Base-by-base conservation (phyloP, 768 basidiomycete genomes). In the Glaciozyma martinii region DNA sequence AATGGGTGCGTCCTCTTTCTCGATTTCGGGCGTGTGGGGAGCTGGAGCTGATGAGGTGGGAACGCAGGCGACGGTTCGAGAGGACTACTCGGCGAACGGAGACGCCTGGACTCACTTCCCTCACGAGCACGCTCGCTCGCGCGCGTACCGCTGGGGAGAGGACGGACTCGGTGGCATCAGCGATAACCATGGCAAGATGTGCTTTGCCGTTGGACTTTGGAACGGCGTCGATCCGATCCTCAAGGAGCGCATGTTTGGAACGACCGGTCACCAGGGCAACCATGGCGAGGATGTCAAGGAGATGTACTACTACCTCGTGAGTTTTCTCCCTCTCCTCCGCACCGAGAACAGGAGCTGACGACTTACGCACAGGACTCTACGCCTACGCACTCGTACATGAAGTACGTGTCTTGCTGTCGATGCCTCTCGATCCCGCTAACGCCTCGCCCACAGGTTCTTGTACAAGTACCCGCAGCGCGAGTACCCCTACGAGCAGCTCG, bases 281-380 rank as follows among this genome's bases (percentile, higher is more conserved):
- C 95, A 99, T 76, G 95, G 95, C 68, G 95, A 99, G 78, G 95
- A 99, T 75, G 92, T 94, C 79, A 98, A 98, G 78, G 95, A 99
- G 75, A 80, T 98, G 33, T 99, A 99, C 77, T 99, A 94, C 76
- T 99, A 99, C 77, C 83, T 99, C 66, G 37, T 40, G 37, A 40
- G 37, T 13, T 13, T n/a, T 40, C 37, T 40, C 15, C 37, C 5
- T 13, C 2, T 40, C 3, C 37, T 40, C n/a, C n/a, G 37, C 37
- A 13, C 15, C 37, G 37, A 40, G 37, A 40, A 40, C 12, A 12
- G 37, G 12, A 6, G 37, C 37, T 13, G 37, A 40, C 37, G 37
- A 8, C 37, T 3, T 40, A 12, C 37, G 5, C 12, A 13, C 37
- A 40, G 37, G 95, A 98, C 76, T 94, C 90, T 44, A 97, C 95